These are phyloP conservation scores for Leccinum fallax DNA, from an alignment of 1,284 basidiomycete genomes.

Conservation along the genomic window DNA sequence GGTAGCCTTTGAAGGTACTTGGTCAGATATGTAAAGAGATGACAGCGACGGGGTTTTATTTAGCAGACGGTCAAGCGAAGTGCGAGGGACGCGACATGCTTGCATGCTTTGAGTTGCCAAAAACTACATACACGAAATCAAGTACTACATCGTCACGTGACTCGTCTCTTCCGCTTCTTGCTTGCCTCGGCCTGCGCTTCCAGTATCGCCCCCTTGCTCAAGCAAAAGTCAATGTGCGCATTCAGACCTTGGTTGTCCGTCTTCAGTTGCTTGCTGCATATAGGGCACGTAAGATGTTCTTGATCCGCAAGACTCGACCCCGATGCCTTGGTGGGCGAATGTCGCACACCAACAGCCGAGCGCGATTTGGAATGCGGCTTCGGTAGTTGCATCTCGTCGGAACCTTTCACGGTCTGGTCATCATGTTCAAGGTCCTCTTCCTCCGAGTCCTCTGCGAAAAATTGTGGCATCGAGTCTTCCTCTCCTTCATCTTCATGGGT, in stretches of 20 bases:
- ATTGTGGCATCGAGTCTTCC: constrained; percentile 55
- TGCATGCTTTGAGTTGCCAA: constrained; percentile 24
- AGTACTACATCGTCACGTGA: constrained; percentile 26
- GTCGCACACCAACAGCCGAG: constrained; percentile 1
- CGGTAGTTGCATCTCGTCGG: constrained; percentile 4
- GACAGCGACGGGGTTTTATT: constrained; percentile 44
- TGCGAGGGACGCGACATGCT: constrained; percentile 31
- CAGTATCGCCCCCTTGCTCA: constrained; percentile 69
- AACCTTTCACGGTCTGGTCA: constrained; percentile 23
- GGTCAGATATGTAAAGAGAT: constrained; percentile 28
- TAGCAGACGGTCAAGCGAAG: constrained; percentile 30
- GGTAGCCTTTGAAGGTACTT: constrained; percentile 35
- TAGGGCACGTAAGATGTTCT: constrained; percentile 52
- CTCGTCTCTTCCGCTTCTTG: constrained; percentile 23
- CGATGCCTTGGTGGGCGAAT: constrained; percentile 4
- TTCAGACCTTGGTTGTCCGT: constrained; percentile 72
- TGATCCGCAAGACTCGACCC: constrained; percentile 6
- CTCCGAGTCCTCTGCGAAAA: constrained; percentile 45
- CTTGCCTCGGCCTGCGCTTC: constrained; percentile 57
- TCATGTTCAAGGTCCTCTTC: constrained; percentile 15
- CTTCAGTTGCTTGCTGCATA: constrained; percentile 58
- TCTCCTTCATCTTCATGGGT: constrained; percentile 34
- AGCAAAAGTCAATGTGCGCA: constrained; percentile 75
- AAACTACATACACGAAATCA: not conserved
- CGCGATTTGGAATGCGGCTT: constrained; percentile 20